A percentile compares a stretch with the other conserved stretches of the same genome.
These are phyloP conservation scores for Zygosaccharomyces gambellarensis DNA, from an alignment of 805 yeast species.

Conservation along the genomic window DNA sequence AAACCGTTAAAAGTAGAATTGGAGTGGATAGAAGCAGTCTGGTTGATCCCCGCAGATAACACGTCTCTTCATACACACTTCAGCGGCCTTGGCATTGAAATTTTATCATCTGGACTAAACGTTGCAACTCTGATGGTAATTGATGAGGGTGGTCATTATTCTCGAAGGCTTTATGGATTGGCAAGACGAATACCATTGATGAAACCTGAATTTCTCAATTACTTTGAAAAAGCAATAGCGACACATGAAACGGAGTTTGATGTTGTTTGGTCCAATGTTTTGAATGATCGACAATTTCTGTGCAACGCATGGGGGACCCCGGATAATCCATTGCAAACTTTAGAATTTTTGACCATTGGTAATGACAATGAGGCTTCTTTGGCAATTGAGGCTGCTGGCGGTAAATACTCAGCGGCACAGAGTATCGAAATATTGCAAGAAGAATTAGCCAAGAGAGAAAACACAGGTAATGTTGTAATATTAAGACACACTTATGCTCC, in stretches of 20 bases:
- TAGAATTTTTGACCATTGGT: constrained; percentile 3
- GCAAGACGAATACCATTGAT: constrained; percentile 12
- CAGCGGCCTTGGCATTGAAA: constrained; percentile 4
- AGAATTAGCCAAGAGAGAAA: not conserved
- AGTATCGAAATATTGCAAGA: not conserved
- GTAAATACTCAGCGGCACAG: not conserved
- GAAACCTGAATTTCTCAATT: constrained; percentile 6
- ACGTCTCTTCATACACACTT: not conserved
- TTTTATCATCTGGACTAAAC: not conserved
- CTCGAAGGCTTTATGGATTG: constrained; percentile 15
- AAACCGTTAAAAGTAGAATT: constrained; percentile 18
- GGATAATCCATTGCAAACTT: constrained; percentile 1
- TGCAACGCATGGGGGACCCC: not conserved
- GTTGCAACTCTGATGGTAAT: constrained; percentile 3
- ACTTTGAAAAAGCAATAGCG: constrained; percentile 1
- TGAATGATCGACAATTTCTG: not conserved
- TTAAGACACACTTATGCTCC: not conserved
- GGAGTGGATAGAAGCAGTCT: constrained; percentile 13
- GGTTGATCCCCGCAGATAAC: constrained; percentile 14
- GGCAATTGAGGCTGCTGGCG: constrained; percentile 8
- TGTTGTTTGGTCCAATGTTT: constrained; percentile 10
- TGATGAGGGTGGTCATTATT: not conserved
- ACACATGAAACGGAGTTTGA: constrained; percentile 13
- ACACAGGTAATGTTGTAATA: not conserved
- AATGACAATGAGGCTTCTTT: not conserved